Conservation (phyloP, 2,329 filamentous ascomycete genomes). For the Teratosphaeria destructans region DNA sequence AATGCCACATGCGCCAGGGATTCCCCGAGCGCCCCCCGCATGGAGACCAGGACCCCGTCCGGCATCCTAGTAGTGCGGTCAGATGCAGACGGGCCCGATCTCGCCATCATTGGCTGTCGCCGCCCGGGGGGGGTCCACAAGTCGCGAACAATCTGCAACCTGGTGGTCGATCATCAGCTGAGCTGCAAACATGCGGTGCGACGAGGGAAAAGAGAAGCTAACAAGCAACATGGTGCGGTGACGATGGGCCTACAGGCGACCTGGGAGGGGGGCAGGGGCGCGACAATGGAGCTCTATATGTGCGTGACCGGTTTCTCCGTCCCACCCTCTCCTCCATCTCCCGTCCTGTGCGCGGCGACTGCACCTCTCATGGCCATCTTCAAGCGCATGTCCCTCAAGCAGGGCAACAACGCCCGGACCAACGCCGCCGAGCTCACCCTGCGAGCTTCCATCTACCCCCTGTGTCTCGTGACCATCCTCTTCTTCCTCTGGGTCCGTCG, state of each 20-base stretch:
- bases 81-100: neutral
- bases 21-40: neutral
- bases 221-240: neutral
- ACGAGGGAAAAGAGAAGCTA: neutral
- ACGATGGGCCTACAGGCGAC: neutral
- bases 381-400: slow-evolving; percentile 11
- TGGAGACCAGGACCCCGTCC: neutral
- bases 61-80: neutral
- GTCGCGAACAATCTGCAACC: neutral
- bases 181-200: neutral
- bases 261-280: neutral
- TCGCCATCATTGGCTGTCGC: neutral
- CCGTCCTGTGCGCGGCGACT: neutral
- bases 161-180: neutral
- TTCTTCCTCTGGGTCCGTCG: slow-evolving; percentile 53
- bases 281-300: neutral
- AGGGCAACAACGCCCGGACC: slow-evolving; percentile 37
- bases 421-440: slow-evolving; percentile 53
- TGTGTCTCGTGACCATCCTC: slow-evolving; percentile 54
- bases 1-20: neutral
- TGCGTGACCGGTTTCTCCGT: neutral
- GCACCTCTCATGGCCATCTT: slow-evolving; percentile 3
- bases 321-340: neutral
- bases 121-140: neutral
- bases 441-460: slow-evolving; percentile 55